These are phyloP conservation scores for Cystobasidium tubakii DNA, from an alignment of 768 basidiomycete genomes.

Conservation along the genomic window DNA sequence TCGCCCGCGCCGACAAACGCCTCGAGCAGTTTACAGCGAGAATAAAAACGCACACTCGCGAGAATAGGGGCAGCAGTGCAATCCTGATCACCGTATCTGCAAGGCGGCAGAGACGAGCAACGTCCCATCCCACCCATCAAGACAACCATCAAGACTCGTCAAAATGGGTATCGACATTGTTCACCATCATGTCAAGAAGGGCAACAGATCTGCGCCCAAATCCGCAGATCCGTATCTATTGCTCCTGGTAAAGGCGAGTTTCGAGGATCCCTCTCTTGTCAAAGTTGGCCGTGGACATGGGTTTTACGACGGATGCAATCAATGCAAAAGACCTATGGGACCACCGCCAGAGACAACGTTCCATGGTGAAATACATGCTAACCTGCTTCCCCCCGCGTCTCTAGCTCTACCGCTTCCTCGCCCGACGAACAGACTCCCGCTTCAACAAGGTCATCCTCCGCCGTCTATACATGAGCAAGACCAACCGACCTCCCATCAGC, in stretches of 20 bases:
- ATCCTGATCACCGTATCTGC: too few species aligned
- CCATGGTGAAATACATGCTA: background rate
- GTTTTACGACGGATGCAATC: too few species aligned
- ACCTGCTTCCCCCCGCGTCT: background rate
- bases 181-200: constrained; percentile 98
- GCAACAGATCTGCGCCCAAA: constrained; percentile 85
- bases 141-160: constrained; percentile 1
- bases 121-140: too few species aligned
- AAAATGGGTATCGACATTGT: constrained; percentile 3
- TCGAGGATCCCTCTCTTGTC: background rate
- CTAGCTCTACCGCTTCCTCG: constrained; percentile 97
- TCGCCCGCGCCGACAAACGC: too few species aligned
- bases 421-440: constrained; percentile 84
- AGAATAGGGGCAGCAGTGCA: too few species aligned
- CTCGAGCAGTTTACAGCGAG: too few species aligned
- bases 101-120: too few species aligned
- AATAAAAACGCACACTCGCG: too few species aligned
- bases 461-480: constrained; percentile 92
- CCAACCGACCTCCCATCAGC: constrained; percentile 93
- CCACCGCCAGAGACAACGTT: too few species aligned
- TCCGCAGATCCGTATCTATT: constrained; percentile 99
- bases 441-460: constrained; percentile 98
- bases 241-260: constrained; percentile 85
- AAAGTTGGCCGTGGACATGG: too few species aligned
- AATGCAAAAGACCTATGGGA: too few species aligned